Base-by-base conservation (phyloP, 1,139 yeast species). In the Pneumocystis murina region DNA sequence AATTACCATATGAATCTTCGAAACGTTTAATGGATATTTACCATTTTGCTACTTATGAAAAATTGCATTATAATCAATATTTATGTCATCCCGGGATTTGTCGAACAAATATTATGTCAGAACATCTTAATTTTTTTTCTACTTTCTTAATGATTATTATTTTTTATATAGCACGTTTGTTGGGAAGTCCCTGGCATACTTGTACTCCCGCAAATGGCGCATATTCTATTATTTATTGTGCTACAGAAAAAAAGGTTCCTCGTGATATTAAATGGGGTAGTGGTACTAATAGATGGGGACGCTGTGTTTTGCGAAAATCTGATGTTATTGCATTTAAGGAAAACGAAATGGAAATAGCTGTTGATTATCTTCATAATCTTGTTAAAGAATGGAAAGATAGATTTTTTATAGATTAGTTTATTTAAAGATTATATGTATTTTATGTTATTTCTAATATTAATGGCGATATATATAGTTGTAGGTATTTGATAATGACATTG, bases 11-110 rank as follows among this genome's bases (percentile, higher is more conserved):
- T 72, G 98, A 91, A 73, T 96, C 96, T 4, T 89, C 97, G 1
- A 94, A 94, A 72, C 78, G 96, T 70, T 77, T 87, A 67, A 84
- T 92, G 55, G 98, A 94, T 72, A 79, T 91, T 66, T 75, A 90
- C 62, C 97, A 92, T 74, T 74, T 80, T 66, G 70, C 75, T 28
- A 75, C 87, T 69, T 71, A 74, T 57, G 69, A 75, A 39, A 69
- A 79, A 16, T 70, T 79, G 64, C 85, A 84, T 0, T 82, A 92
- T 62, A 77, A 77, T 59, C 91, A 87, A 71, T 88, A 86, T 74
- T 77, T 92, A 60, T 84, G 87, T 8, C 97, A 92, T 68, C 99
- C 99, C 0, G 99, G 99, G 17, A 88, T 94, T 43, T 90, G 94
- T 74, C 85, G 86, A 38, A 86, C 95, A 66, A 85, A 85, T 67